Conservation (phyloP, 2,329 filamentous ascomycete genomes). For the Helotiales sp. region DNA sequence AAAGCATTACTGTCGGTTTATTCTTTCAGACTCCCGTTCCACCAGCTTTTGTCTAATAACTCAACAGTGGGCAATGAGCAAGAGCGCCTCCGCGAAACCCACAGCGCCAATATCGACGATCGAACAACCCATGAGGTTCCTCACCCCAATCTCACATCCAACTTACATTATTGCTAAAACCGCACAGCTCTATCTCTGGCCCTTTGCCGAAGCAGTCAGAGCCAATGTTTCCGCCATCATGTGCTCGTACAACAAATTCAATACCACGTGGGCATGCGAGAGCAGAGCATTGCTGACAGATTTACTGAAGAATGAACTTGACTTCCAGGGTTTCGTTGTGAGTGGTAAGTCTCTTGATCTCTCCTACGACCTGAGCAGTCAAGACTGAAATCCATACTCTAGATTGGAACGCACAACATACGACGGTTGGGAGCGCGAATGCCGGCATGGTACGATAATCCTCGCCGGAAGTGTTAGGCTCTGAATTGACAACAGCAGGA, state of each 20-base stretch:
- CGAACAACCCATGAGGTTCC: conserved; percentile 69
- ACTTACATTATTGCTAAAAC: background rate
- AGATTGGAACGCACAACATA: conserved; percentile 81
- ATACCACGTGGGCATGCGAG: conserved; percentile 70
- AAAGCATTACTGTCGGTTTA: conserved; percentile 58
- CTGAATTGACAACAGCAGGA: conserved; percentile 47
- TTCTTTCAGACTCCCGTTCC: conserved; percentile 42
- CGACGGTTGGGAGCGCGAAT: conserved; percentile 67
- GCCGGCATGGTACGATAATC: conserved; percentile 61
- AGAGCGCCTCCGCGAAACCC: conserved; percentile 60
- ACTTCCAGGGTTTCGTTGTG: conserved; percentile 75
- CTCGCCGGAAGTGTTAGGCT: background rate
- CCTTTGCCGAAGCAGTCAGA: conserved; percentile 70
- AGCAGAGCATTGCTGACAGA: conserved; percentile 65
- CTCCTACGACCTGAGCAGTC: conserved; percentile 39
- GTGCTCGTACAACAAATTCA: conserved; percentile 77
- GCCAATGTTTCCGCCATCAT: conserved; percentile 70
- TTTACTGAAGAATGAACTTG: conserved; percentile 72
- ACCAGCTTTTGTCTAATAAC: background rate
- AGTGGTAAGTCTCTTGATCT: conserved; percentile 44
- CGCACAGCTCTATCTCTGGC: conserved; percentile 45
- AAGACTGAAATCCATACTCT: conserved; percentile 40
- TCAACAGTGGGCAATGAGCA: conserved; percentile 69
- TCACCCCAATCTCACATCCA: conserved; percentile 51
- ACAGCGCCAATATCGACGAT: conserved; percentile 65